These are phyloP conservation scores for Zea luxurians DNA, from an alignment of 176 grass and related monocot genomes.

Conservation along the genomic window DNA sequence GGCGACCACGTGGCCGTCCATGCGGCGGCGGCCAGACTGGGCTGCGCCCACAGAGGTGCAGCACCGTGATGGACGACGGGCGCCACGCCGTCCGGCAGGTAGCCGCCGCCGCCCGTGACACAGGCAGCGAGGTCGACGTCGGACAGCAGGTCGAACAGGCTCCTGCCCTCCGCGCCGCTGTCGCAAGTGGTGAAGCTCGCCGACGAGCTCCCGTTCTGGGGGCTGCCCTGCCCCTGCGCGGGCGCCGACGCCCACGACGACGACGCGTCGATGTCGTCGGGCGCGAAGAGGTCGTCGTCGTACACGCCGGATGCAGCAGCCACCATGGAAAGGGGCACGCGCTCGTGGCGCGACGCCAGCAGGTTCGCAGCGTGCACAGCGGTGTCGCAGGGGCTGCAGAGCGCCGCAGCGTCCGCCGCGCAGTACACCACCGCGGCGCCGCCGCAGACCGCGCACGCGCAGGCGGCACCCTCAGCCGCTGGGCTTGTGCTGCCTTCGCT, in stretches of 20 bases:
- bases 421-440: conserved; percentile 46
- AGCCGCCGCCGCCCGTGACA: conserved; percentile 11
- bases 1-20: background rate
- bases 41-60: conserved; percentile 29
- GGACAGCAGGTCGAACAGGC: conserved; percentile 44
- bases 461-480: background rate
- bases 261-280: conserved; percentile 29
- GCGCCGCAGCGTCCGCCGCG: conserved; percentile 49
- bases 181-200: conserved; percentile 32
- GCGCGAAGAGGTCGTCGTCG: conserved; percentile 47
- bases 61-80: background rate
- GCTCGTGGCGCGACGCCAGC: conserved; percentile 47
- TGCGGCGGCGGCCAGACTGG: background rate
- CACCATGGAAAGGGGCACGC: conserved; percentile 34
- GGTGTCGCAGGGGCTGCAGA: conserved; percentile 58
- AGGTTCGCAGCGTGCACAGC: conserved; percentile 54
- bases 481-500: conserved; percentile 45
- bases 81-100: conserved; percentile 28
- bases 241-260: conserved; percentile 27
- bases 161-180: conserved; percentile 28
- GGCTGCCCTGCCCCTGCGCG: background rate
- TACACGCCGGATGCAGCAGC: conserved; percentile 43
- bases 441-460: conserved; percentile 51
- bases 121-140: conserved; percentile 39
- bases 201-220: conserved; percentile 37